Conservation (phyloP, 768 basidiomycete species). For the Brasilioporus rufonigricans region DNA sequence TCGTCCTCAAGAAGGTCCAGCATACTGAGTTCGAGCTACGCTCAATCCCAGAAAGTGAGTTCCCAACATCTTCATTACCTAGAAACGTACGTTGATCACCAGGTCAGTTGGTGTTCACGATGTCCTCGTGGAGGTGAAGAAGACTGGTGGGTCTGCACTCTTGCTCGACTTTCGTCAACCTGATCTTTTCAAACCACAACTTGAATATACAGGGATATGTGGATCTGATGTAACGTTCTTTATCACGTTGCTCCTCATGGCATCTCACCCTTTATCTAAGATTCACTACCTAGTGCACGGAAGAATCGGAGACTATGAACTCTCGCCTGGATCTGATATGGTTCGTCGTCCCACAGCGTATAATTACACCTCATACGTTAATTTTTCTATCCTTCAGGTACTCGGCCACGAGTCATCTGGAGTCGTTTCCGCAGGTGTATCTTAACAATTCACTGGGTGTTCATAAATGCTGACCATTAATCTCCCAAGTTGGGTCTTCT, state of each 20-base stretch:
- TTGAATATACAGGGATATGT: constrained; percentile 65
- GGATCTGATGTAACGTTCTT: constrained; percentile 71
- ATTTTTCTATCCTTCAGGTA: constrained; percentile 47
- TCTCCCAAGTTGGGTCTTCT: constrained; percentile 59
- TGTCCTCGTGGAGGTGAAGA: constrained; percentile 87
- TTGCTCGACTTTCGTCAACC: constrained; percentile 2
- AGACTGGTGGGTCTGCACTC: constrained; percentile 63
- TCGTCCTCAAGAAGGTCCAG: constrained; percentile 68
- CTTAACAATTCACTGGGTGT: neutral
- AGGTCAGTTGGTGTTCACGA: constrained; percentile 63
- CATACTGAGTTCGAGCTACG: constrained; percentile 70
- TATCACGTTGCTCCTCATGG: neutral
- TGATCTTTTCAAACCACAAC: too few relatives aligned
- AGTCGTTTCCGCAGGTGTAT: constrained; percentile 61
- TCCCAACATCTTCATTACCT: neutral
- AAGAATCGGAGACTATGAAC: constrained; percentile 76
- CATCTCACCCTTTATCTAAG: constrained; percentile 34
- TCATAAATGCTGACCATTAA: neutral
- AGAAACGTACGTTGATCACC: constrained; percentile 7
- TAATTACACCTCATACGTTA: neutral
- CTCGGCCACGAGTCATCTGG: constrained; percentile 95
- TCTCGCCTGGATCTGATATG: constrained; percentile 66
- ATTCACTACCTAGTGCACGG: constrained; percentile 81
- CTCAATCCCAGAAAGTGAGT: constrained; percentile 69
- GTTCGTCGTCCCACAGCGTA: constrained; percentile 34